Conservation (phyloP, 148 eudicot species). For the Chenopodium berlandieri region DNA sequence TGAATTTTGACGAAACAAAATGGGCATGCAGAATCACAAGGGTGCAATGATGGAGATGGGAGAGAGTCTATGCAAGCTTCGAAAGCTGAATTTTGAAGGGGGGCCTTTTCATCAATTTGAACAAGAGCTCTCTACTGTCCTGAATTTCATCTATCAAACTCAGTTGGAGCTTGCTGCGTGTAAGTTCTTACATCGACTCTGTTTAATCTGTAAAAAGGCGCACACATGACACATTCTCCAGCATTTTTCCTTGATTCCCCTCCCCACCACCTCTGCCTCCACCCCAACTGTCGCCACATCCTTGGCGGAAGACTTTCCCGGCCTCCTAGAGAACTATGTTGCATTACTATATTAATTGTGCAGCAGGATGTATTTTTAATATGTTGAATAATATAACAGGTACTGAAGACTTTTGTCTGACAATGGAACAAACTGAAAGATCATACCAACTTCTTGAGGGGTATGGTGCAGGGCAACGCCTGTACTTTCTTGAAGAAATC, state of each 20-base stretch:
- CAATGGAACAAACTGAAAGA: conserved; percentile 80
- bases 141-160: conserved; percentile 82
- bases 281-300: neutral
- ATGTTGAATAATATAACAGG: conserved; percentile 35
- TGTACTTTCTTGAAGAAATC: conserved; percentile 40
- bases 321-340: neutral
- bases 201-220: neutral
- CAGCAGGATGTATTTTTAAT: neutral
- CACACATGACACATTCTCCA: neutral
- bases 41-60: conserved; percentile 96
- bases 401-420: conserved; percentile 60
- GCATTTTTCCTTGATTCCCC: neutral
- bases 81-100: conserved; percentile 54
- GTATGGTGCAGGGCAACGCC: conserved; percentile 60
- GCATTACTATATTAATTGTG: too few species aligned
- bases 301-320: neutral
- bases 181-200: conserved; percentile 33
- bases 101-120: conserved; percentile 78
- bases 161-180: conserved; percentile 89
- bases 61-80: conserved; percentile 70
- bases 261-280: neutral
- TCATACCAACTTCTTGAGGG: conserved; percentile 79
- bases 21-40: conserved; percentile 58
- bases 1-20: neutral
- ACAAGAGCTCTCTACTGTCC: conserved; percentile 67